Evolutionary conservation across 129 eudicot genomes (phyloP).

Genomic region (Scalesia atractyloides): DNA sequence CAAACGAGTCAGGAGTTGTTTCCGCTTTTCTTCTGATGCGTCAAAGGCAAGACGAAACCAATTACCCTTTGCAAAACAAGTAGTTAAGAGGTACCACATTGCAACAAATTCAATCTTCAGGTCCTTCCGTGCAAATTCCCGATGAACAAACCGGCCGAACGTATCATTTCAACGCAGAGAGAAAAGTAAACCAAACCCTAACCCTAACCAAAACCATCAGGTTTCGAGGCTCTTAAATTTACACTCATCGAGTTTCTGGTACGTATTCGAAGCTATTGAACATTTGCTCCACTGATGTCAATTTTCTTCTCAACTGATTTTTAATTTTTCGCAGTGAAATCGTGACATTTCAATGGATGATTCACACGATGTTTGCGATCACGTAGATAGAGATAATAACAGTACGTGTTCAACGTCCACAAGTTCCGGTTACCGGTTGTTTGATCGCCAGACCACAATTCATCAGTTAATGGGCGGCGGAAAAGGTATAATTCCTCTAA

Average conservation of each 20-base stretch:
- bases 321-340: slow-evolving; percentile 27
- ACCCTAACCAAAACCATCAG: slow-evolving; percentile 2
- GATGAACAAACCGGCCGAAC: slow-evolving; percentile 34
- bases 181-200: background rate
- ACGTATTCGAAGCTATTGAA: background rate
- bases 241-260: background rate
- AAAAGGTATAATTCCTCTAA: slow-evolving; percentile 46
- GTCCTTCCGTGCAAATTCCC: slow-evolving; percentile 1
- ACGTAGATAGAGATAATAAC: slow-evolving; percentile 27
- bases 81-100: background rate
- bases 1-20: too few relatives aligned
- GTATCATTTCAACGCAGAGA: slow-evolving; percentile 27
- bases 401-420: slow-evolving; percentile 52
- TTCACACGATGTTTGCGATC: slow-evolving; percentile 33
- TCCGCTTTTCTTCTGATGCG: too few relatives aligned
- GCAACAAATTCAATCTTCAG: background rate
- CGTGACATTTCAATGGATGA: slow-evolving; percentile 34
- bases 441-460: slow-evolving; percentile 61
- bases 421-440: slow-evolving; percentile 58
- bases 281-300: background rate
- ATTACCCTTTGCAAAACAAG: background rate
- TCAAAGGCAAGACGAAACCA: too few relatives aligned
- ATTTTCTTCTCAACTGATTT: slow-evolving; percentile 27
- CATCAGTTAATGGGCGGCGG: slow-evolving; percentile 98
- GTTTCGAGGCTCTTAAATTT: slow-evolving; percentile 14